Percentiles rank a stretch among this genome's conserved stretches.
These are phyloP conservation scores for Bauhinia variegata DNA, from an alignment of 306 rosid species.

Conservation along the genomic window DNA sequence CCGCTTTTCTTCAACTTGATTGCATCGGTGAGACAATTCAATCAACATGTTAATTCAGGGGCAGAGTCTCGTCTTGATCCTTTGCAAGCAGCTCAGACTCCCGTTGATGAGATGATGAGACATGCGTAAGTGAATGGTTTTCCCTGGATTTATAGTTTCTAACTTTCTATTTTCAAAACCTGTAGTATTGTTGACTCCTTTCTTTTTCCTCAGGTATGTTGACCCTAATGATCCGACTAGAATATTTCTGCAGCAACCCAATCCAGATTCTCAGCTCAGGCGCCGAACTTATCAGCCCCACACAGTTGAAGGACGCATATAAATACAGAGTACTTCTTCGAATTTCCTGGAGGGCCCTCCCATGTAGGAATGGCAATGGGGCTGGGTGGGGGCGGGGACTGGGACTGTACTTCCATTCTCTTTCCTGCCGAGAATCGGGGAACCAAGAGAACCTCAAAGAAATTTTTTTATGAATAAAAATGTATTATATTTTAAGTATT, in stretches of 20 bases:
- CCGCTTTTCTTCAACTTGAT: slow-evolving; percentile 93
- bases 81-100: slow-evolving; percentile 90
- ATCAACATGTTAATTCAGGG: slow-evolving; percentile 47
- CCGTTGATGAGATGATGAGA: slow-evolving; percentile 98
- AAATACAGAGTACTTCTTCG: neutral
- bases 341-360: neutral
- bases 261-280: slow-evolving; percentile 80
- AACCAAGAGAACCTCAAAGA: no score
- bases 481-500: no score
- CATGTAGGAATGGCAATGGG: no score
- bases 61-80: slow-evolving; percentile 72
- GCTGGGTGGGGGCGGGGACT: no score
- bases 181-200: slow-evolving; percentile 17
- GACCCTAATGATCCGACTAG: slow-evolving; percentile 97
- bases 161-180: neutral
- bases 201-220: slow-evolving; percentile 72
- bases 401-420: no score
- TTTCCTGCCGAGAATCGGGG: no score
- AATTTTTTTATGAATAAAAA: no score
- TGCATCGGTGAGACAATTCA: slow-evolving; percentile 79
- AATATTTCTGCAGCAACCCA: slow-evolving; percentile 95
- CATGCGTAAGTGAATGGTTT: slow-evolving; percentile 71
- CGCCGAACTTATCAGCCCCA: slow-evolving; percentile 87
- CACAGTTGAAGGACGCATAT: slow-evolving; percentile 52
- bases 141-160: neutral